These are phyloP conservation scores for Tuber borchii DNA, from an alignment of 495 filamentous ascomycete genomes.

Conservation along the genomic window DNA sequence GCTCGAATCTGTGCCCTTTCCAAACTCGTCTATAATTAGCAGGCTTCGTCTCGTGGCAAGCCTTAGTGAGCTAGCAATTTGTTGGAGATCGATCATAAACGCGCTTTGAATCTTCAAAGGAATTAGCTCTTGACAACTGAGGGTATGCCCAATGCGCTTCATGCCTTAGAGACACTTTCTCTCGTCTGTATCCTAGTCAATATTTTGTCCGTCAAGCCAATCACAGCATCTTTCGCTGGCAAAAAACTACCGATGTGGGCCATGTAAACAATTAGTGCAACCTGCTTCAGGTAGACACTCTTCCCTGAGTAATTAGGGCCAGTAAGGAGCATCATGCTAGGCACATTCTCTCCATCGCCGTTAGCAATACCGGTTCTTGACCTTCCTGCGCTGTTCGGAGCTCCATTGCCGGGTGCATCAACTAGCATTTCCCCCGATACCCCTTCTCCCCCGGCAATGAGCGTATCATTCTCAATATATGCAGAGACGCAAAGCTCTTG, in stretches of 20 bases:
- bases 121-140: background rate
- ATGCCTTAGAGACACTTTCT: slow-evolving; percentile 70
- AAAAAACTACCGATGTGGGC: slow-evolving; percentile 92
- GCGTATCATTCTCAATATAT: slow-evolving; percentile 77
- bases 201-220: slow-evolving; percentile 90
- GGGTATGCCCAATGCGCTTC: background rate
- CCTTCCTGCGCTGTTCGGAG: background rate
- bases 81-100: slow-evolving; percentile 88
- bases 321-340: slow-evolving; percentile 77
- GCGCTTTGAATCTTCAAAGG: slow-evolving; percentile 65
- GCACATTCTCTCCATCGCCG: slow-evolving; percentile 40
- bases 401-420: slow-evolving; percentile 16
- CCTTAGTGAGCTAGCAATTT: slow-evolving; percentile 70
- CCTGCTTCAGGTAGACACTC: slow-evolving; percentile 91
- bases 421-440: slow-evolving; percentile 16
- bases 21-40: slow-evolving; percentile 88
- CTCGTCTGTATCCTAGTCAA: slow-evolving; percentile 79
- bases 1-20: slow-evolving; percentile 78
- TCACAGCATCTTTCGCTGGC: slow-evolving; percentile 66
- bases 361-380: background rate
- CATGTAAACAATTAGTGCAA: slow-evolving; percentile 87
- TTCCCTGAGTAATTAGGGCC: slow-evolving; percentile 97
- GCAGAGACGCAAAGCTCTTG: slow-evolving; percentile 83
- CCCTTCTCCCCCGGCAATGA: slow-evolving; percentile 58
- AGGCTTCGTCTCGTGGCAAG: slow-evolving; percentile 72